Evolutionary conservation across 257 asterid genomes (phyloP), one percentile per base, ranked within the genome.

Genomic region (Fraxinus anomala): DNA sequence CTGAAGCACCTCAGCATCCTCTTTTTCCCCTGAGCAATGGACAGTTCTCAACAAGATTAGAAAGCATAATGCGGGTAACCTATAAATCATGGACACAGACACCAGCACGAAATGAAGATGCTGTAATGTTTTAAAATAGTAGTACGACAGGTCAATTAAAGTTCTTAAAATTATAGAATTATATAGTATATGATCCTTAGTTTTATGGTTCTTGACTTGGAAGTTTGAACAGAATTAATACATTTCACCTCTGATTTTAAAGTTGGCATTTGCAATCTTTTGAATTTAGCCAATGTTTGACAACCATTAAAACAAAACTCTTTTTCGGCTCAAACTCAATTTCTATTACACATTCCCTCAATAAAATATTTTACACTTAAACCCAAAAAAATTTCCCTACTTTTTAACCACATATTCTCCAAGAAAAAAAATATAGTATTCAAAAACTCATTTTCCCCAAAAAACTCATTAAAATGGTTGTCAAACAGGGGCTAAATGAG

Each of bases 11-110:
- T 76, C 68, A 31, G 23, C 63, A 81, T 59, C 79, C 40, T 77
- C 83, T 80, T 85, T 73, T 80, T 80, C 80, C 77, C 79, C 85
- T 81, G 88, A 84, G 69, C 72, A 76, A 24, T 34, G 26, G 63
- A 77, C 68, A 76, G 69, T 54, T 47, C 68, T 39, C 72, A 77
- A 79, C 36, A 49, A 40, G 31, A 75, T 79, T 77, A 81, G 72
- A 81, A 67, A 67, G 71, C 23, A 5, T 1, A 24, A 37, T 79
- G 70, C 78, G 1, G 36, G 23, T 30, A 49, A 23, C 14, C 66
- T 40, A 39, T 49, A 23, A 12, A 13, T 8, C 66, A 42, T 8
- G 26, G n/a, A 54, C 65, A 1, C 34, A 30, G 6, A 28, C n/a
- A 40, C n/a, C 10, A 3, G 3, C 6, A 21, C 5, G 17, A 61